Evolutionary conservation across 2,329 filamentous ascomycete genomes (phyloP), one percentile per base, ranked within the genome.

Genomic region (Cladosporium sp.): DNA sequence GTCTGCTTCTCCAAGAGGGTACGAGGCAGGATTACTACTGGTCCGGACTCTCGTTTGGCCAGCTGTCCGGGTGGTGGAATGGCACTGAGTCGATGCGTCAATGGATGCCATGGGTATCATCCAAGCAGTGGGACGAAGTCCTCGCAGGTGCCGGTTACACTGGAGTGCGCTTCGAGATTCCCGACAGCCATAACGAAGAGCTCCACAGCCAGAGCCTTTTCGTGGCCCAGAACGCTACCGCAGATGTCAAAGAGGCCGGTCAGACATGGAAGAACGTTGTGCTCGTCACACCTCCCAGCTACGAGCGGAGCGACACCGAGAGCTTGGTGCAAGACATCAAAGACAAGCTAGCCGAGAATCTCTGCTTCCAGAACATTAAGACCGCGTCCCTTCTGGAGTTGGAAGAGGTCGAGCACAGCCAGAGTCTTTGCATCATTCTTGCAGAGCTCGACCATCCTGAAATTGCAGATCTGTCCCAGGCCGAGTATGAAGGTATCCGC

Each of bases 61-160:
- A 54, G n/a, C 67, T 70, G 6, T 60, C 67, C 2, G 67, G 68
- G 26, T 70, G 68, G 68, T 70, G 68, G 68, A 21, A 65, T 36
- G 57, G 54, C 26, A 51, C 51, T 32, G 68, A 69, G 28, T n/a
- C 48, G 26, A 26, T 30, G 14, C 53, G 68, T 6, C 36, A 67
- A n/a, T 54, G 48, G 39, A 60, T 64, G 36, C 68, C 68, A 5
- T 64, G 34, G 34, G 21, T 68, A 10, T 34, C 57, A 5, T 54
- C 28, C 21, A 36, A 23, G 26, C 32, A 34, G 18, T 69, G 66
- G 67, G 39, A 65, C 26, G 34, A 21, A n/a, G 34, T 62, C 14
- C 46, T 69, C 8, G 58, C 60, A 34, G n/a, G 26, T 10, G 46
- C 63, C 5, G 67, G 65, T 23, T 68, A 66, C 61, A 36, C 25